Percentiles rank a stretch among this genome's conserved stretches.
phyloP scores from a whole-genome alignment of 2,329 filamentous ascomycete species.

The Venturia nashicola region DNA sequence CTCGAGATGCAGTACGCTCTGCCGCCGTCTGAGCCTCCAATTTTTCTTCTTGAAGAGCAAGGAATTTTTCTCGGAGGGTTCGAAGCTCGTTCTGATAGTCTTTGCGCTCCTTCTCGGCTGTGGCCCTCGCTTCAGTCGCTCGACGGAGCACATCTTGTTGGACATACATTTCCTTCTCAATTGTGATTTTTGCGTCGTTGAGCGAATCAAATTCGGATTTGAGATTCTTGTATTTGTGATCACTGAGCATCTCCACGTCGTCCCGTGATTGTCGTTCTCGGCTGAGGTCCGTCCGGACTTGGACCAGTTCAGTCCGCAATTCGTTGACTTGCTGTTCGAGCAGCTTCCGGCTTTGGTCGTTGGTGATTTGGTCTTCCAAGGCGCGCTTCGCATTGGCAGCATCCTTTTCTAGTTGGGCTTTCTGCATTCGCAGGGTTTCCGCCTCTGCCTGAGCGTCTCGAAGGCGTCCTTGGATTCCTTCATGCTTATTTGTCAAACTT shows the following conservation, averaged over 20 bases:
- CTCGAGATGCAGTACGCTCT: slow-evolving; percentile 64
- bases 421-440: slow-evolving; percentile 74
- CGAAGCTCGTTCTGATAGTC: slow-evolving; percentile 80
- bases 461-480: slow-evolving; percentile 61
- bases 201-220: slow-evolving; percentile 76
- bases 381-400: slow-evolving; percentile 77
- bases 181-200: slow-evolving; percentile 90
- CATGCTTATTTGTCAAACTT: slow-evolving; percentile 60
- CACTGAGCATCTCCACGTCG: slow-evolving; percentile 79
- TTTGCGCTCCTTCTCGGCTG: slow-evolving; percentile 77
- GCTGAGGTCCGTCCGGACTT: slow-evolving; percentile 77
- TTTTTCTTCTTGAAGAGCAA: slow-evolving; percentile 74
- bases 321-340: slow-evolving; percentile 80
- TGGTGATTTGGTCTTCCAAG: slow-evolving; percentile 76
- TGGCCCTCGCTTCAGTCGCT: slow-evolving; percentile 66
- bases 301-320: slow-evolving; percentile 74
- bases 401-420: slow-evolving; percentile 74
- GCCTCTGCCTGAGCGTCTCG: slow-evolving; percentile 80
- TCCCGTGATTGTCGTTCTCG: slow-evolving; percentile 87
- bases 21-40: slow-evolving; percentile 69
- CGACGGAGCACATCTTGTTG: slow-evolving; percentile 86
- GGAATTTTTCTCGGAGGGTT: slow-evolving; percentile 68
- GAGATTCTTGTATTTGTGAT: slow-evolving; percentile 74
- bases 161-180: slow-evolving; percentile 94
- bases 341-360: slow-evolving; percentile 74